phyloP scores from a whole-genome alignment of 2,329 filamentous ascomycete species.

The Botrytis pseudocinerea region DNA sequence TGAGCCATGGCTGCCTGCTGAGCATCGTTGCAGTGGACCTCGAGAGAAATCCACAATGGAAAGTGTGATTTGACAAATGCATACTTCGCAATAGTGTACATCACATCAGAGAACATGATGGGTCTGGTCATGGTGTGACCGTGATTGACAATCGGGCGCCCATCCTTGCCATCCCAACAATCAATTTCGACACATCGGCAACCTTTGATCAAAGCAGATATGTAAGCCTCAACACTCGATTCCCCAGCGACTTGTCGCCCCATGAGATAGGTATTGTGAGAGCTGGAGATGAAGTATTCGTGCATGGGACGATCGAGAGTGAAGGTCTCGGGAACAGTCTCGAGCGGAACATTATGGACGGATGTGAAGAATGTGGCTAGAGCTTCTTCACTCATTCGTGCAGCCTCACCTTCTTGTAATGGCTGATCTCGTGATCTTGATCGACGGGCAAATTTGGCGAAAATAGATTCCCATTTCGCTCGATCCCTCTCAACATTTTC shows the following conservation, averaged over 20 bases:
- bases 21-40: slow-evolving; percentile 83
- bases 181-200: slow-evolving; percentile 97
- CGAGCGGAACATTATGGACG: slow-evolving; percentile 67
- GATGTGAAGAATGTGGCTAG: slow-evolving; percentile 79
- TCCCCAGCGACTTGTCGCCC: slow-evolving; percentile 86
- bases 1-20: slow-evolving; percentile 89
- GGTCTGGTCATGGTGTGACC: slow-evolving; percentile 85
- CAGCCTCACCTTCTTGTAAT: slow-evolving; percentile 46
- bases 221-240: slow-evolving; percentile 94
- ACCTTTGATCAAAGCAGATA: slow-evolving; percentile 80
- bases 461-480: slow-evolving; percentile 69
- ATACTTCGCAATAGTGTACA: slow-evolving; percentile 91
- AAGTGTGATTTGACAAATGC: slow-evolving; percentile 86
- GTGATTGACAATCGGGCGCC: slow-evolving; percentile 80
- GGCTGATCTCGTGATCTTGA: slow-evolving; percentile 51
- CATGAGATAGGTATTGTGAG: slow-evolving; percentile 95
- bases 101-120: slow-evolving; percentile 87
- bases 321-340: slow-evolving; percentile 59
- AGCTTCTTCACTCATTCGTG: slow-evolving; percentile 72
- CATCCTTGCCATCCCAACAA: slow-evolving; percentile 93
- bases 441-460: slow-evolving; percentile 67
- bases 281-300: slow-evolving; percentile 97
- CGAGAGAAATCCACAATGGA: slow-evolving; percentile 90
- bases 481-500: slow-evolving; percentile 71
- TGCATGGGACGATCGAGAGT: slow-evolving; percentile 81